Percentiles rank a stretch among this genome's conserved stretches.
Evolutionary conservation across 352 stramenopile genomes (phyloP).

Genomic region (Blastocystis hominis): DNA sequence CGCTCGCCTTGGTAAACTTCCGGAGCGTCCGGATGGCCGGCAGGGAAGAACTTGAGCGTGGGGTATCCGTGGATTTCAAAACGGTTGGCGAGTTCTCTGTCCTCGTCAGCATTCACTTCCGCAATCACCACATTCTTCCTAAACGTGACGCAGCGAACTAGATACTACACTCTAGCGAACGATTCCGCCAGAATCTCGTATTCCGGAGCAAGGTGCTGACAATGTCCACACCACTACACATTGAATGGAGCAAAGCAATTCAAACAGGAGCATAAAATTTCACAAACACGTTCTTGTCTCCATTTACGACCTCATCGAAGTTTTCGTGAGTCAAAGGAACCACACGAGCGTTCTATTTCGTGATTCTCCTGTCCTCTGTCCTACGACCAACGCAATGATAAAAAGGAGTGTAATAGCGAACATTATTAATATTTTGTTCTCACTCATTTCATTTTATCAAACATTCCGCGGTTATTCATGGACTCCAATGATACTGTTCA

Average conservation of each 20-base stretch:
- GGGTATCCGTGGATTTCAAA: conserved; percentile 50
- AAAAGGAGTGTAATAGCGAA: too few relatives aligned
- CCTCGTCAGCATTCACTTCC: conserved; percentile 29
- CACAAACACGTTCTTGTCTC: conserved; percentile 51
- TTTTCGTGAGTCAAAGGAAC: not conserved
- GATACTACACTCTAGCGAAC: not conserved
- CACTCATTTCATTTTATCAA: not conserved
- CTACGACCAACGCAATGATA: too few relatives aligned
- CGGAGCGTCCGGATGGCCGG: not conserved
- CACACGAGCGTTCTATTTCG: not conserved
- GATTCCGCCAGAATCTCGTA: not conserved
- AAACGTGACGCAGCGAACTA: not conserved
- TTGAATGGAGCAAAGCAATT: not conserved
- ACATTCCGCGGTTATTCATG: too few relatives aligned
- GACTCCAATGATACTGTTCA: too few relatives aligned
- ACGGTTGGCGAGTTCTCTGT: not conserved
- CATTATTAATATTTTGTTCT: too few relatives aligned
- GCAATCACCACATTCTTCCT: conserved; percentile 26
- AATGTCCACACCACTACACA: conserved; percentile 41
- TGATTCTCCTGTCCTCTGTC: not conserved
- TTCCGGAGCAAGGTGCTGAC: conserved; percentile 22
- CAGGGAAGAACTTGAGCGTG: conserved; percentile 47
- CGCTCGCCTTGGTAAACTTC: not conserved
- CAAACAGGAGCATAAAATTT: conserved; percentile 48
- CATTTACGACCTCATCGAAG: conserved; percentile 29